phyloP scores from a whole-genome alignment of 2,329 filamentous ascomycete species.

The Dothideomycetidae sp. region DNA sequence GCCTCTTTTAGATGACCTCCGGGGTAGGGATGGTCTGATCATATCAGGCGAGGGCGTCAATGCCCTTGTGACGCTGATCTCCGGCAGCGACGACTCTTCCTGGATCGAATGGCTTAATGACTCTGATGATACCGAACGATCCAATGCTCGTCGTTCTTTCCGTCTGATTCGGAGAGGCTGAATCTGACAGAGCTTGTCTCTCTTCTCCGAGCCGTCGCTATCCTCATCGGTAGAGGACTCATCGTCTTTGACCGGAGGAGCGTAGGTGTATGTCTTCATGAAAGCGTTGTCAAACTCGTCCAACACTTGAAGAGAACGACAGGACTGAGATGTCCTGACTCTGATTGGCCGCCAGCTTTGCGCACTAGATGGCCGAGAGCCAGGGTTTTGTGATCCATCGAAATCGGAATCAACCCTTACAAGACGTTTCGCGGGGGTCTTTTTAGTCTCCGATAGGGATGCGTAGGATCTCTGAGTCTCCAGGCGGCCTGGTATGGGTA shows the following conservation, averaged over 20 bases:
- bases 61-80: conserved; percentile 6
- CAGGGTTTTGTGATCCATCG: not conserved
- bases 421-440: not conserved
- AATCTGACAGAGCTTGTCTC: conserved; percentile 7
- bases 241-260: conserved; percentile 8
- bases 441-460: conserved; percentile 1
- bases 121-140: conserved; percentile 3
- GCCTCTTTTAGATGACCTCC: not conserved
- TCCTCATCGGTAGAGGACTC: conserved; percentile 28
- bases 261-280: conserved; percentile 11
- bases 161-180: conserved; percentile 7
- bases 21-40: not conserved
- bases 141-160: conserved; percentile 3
- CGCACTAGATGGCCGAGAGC: not conserved
- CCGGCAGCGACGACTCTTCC: conserved; percentile 1
- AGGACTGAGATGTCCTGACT: conserved; percentile 9
- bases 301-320: conserved; percentile 14
- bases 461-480: conserved; percentile 6
- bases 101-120: not conserved
- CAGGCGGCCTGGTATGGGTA: conserved; percentile 1
- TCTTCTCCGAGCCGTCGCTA: conserved; percentile 29
- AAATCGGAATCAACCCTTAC: not conserved
- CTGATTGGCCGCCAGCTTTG: conserved; percentile 5
- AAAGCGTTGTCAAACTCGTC: conserved; percentile 16
- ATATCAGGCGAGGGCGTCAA: conserved; percentile 1